Base-by-base conservation (phyloP, 2,329 filamentous ascomycete species). In the Microdochium bolleyi region DNA sequence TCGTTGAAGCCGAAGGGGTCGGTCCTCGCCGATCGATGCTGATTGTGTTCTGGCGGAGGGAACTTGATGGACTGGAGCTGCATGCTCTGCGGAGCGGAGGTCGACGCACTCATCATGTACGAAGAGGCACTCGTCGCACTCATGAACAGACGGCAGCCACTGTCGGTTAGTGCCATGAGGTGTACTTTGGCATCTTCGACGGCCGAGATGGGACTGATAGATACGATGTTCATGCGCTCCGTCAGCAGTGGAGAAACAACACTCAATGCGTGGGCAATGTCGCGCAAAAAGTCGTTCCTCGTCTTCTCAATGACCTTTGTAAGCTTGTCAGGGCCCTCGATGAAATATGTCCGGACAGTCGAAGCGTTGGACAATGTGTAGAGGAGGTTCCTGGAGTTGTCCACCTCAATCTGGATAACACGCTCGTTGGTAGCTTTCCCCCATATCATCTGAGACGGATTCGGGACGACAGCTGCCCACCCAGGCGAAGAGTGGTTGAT, bases 11-110 rank as follows among this genome's bases (percentile, higher is more conserved):
- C 66, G 61, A 53, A 66, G 38, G 56, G 55, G 52, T 63, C 60
- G 10, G 52, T 27, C 49, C 58, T 53, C 22, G 41, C 13, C 49
- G 55, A 22, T 56, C 57, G 56, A 56, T 56, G 56, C 64, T 68
- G 52, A 58, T 60, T 68, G 56, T 58, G 69, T 54, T 69, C 72
- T 38, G 74, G 68, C 0, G 94, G 94, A 1, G 95, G 94, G 54
- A 96, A 95, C 65, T 94, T 95, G 69, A 99, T 89, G 64, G 95
- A 94, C 60, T 95, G 88, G n/a, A 96, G 84, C 68, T 96, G 92
- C 90, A 99, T 96, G 70, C 90, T 96, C 61, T 89, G 92, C 1
- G 94, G 92, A 0, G 88, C 84, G 54, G 77, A 68, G 54, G 78
- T 85, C 8, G 81, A 78, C 21, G 80, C 76, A 14, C 78, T 79